These are phyloP conservation scores for Aquilaria yunnanensis DNA, from an alignment of 345 rosid species.

Conservation along the genomic window DNA sequence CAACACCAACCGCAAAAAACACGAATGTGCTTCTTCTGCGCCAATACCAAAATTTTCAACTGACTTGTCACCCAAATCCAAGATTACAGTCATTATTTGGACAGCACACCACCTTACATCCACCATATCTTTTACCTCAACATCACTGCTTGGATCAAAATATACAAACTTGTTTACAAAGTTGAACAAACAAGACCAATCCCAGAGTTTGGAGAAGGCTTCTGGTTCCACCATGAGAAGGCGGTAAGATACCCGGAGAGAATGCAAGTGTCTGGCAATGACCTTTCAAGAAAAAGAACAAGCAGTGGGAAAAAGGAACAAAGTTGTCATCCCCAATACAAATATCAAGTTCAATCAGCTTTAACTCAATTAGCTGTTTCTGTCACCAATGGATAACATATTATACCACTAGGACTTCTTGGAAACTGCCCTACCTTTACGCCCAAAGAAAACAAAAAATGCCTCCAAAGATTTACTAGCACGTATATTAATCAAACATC, in stretches of 20 bases:
- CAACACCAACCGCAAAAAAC: conserved; percentile 66
- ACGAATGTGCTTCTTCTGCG: conserved; percentile 47
- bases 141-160: conserved; percentile 12
- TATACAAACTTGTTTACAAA: conserved; percentile 29
- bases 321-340: neutral
- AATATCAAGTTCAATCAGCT: too few relatives aligned
- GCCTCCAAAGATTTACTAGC: too few relatives aligned
- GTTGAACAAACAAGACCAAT: conserved; percentile 86
- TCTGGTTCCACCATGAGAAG: conserved; percentile 51
- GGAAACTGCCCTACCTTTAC: too few relatives aligned
- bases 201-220: conserved; percentile 69
- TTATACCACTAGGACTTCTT: too few relatives aligned
- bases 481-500: too few relatives aligned
- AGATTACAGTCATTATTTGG: conserved; percentile 45
- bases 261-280: conserved; percentile 29
- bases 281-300: conserved; percentile 31
- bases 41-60: conserved; percentile 35
- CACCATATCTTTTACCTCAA: conserved; percentile 25
- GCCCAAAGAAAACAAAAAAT: too few relatives aligned
- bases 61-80: conserved; percentile 48
- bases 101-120: conserved; percentile 67
- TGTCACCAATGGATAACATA: too few relatives aligned
- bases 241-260: conserved; percentile 59
- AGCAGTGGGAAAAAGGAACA: neutral
- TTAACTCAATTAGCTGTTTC: too few relatives aligned